These are phyloP conservation scores for Scheffersomyces ergatensis DNA, from an alignment of 805 yeast genomes.

Conservation along the genomic window DNA sequence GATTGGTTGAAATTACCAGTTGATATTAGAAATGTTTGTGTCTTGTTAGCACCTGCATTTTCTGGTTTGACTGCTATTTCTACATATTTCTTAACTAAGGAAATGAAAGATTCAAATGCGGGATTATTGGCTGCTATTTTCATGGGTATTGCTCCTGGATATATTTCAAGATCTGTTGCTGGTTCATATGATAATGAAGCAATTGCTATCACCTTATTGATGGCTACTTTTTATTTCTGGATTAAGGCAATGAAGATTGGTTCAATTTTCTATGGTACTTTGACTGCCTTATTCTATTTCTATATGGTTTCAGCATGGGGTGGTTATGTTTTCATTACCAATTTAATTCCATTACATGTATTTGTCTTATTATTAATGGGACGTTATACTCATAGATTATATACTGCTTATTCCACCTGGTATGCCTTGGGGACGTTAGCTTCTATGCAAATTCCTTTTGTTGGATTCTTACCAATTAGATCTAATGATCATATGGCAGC, in stretches of 20 bases:
- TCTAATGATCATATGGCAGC: constrained; percentile 99
- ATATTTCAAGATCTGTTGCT: constrained; percentile 96
- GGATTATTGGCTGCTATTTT: constrained; percentile 91
- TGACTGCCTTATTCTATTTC: constrained; percentile 86
- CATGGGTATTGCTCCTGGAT: constrained; percentile 98
- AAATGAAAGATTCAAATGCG: constrained; percentile 85
- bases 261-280: constrained; percentile 76
- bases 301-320: constrained; percentile 99
- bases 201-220: constrained; percentile 90
- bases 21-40: constrained; percentile 95
- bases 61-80: constrained; percentile 89
- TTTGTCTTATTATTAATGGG: constrained; percentile 93
- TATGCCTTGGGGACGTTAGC: constrained; percentile 96
- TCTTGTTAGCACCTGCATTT: constrained; percentile 93
- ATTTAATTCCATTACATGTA: constrained; percentile 93
- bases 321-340: constrained; percentile 98
- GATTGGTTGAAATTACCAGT: constrained; percentile 71
- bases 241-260: constrained; percentile 91
- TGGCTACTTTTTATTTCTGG: constrained; percentile 97
- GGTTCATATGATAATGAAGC: constrained; percentile 99
- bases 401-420: constrained; percentile 95
- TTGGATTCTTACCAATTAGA: constrained; percentile 93
- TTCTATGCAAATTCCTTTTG: constrained; percentile 99
- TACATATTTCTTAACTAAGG: constrained; percentile 82
- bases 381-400: constrained; percentile 77